Evolutionary conservation across 2,329 filamentous ascomycete species (phyloP).

Genomic region (Orbilia brochopaga): DNA sequence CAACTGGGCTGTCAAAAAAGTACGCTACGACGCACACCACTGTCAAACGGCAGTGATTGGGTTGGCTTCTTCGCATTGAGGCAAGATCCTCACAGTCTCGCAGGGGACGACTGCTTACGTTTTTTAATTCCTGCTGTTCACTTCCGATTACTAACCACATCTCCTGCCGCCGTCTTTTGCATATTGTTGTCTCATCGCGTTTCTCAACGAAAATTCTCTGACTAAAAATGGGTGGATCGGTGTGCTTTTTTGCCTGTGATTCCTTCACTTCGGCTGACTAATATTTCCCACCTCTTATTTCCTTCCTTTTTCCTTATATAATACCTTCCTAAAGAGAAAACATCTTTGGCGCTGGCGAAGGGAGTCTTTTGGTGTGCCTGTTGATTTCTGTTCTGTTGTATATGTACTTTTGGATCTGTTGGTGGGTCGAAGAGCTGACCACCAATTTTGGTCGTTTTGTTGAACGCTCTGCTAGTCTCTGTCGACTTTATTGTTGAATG

Average conservation of each 20-base stretch:
- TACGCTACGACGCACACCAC: constrained; percentile 21
- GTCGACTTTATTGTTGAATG: background rate
- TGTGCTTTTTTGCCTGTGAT: constrained; percentile 24
- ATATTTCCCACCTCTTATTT: background rate
- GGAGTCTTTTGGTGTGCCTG: constrained; percentile 5
- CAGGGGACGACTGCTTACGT: constrained; percentile 3
- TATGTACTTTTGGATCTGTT: background rate
- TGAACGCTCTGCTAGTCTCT: background rate
- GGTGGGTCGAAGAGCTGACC: constrained; percentile 11
- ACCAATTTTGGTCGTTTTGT: background rate
- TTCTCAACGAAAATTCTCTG: constrained; percentile 6
- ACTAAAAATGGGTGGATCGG: constrained; percentile 30
- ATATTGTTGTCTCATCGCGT: background rate
- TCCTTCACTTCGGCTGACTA: background rate
- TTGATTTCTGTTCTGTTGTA: constrained; percentile 1
- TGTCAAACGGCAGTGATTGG: constrained; percentile 41
- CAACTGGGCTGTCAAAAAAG: constrained; percentile 17
- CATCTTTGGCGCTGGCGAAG: background rate
- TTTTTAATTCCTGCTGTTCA: constrained; percentile 1
- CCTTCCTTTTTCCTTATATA: background rate
- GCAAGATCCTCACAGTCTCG: constrained; percentile 21
- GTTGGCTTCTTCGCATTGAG: constrained; percentile 22
- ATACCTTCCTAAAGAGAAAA: background rate
- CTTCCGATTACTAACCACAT: constrained; percentile 26
- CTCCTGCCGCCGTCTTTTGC: constrained; percentile 19